Evolutionary conservation across 2,329 filamentous ascomycete species (phyloP).

Genomic region (Arachnomyces sp.): DNA sequence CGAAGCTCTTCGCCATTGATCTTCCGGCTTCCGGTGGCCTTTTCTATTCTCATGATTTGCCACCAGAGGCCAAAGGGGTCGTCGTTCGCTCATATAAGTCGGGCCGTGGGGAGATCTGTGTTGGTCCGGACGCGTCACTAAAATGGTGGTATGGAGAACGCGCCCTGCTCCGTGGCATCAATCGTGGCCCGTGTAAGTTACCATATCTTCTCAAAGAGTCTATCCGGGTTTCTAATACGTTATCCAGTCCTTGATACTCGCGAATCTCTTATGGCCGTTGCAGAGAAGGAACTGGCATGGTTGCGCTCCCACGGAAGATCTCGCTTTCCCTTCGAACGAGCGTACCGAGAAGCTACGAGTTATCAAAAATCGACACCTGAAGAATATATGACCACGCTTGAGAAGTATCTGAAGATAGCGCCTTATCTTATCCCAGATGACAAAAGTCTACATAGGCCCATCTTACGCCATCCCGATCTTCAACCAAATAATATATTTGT

Average conservation of each 20-base stretch:
- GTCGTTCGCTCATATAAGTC: not conserved
- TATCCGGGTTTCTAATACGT: not conserved
- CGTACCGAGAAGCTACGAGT: constrained; percentile 11
- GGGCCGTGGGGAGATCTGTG: constrained; percentile 9
- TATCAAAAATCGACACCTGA: constrained; percentile 10
- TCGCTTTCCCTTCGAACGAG: constrained; percentile 13
- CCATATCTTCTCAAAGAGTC: constrained; percentile 3
- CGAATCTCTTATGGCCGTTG: constrained; percentile 9
- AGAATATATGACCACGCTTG: constrained; percentile 12
- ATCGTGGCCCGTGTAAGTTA: constrained; percentile 20
- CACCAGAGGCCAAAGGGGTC: not conserved
- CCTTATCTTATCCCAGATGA: constrained; percentile 11
- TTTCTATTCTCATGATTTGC: constrained; percentile 9
- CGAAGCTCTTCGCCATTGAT: constrained; percentile 13
- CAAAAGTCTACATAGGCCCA: constrained; percentile 12
- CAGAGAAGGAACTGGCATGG: constrained; percentile 13
- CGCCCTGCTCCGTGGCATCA: constrained; percentile 8
- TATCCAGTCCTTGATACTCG: no score
- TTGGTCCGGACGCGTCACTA: constrained; percentile 19
- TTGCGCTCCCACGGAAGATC: constrained; percentile 11
- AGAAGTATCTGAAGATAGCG: constrained; percentile 10
- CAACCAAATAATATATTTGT: constrained; percentile 24
- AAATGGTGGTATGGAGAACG: constrained; percentile 21
- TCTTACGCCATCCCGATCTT: constrained; percentile 20
- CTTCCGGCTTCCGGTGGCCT: constrained; percentile 15